Percentiles rank a stretch among this genome's conserved stretches.
These are phyloP conservation scores for Tetrapisispora taiwanensis DNA, from an alignment of 805 yeast genomes.

Conservation along the genomic window DNA sequence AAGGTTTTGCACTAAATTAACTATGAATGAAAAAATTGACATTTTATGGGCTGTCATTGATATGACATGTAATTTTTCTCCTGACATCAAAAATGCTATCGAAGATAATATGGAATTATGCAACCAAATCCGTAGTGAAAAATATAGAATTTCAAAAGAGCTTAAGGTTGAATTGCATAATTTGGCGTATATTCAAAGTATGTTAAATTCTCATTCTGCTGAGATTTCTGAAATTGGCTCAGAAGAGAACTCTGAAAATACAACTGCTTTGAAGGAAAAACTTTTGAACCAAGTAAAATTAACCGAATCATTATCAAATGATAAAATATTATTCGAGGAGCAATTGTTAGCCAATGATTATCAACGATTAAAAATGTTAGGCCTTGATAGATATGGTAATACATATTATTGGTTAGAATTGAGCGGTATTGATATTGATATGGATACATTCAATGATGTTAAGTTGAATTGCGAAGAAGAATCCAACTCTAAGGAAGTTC, in stretches of 20 bases:
- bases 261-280: conserved; percentile 4
- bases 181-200: conserved; percentile 4
- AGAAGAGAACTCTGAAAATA: conserved; percentile 8
- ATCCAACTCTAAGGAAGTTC: conserved; percentile 30
- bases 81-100: conserved; percentile 23
- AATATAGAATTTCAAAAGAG: conserved; percentile 22
- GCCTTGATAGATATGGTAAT: conserved; percentile 75
- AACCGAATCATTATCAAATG: conserved; percentile 36
- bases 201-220: not conserved
- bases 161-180: conserved; percentile 17
- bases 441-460: too few relatives aligned
- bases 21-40: conserved; percentile 44
- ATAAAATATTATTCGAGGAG: conserved; percentile 47
- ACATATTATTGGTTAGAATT: conserved; percentile 93
- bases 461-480: too few relatives aligned
- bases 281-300: conserved; percentile 18
- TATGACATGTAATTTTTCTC: conserved; percentile 34
- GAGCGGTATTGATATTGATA: conserved; percentile 49
- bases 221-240: not conserved
- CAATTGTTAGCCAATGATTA: conserved; percentile 60
- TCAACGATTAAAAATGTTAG: conserved; percentile 67
- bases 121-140: conserved; percentile 26
- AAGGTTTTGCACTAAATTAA: conserved; percentile 47
- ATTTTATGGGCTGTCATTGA: conserved; percentile 55
- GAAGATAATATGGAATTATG: conserved; percentile 28